Percentiles rank a stretch among this genome's conserved stretches.
These are phyloP conservation scores for Venturia carpophila DNA, from an alignment of 2,329 filamentous ascomycete species.

Conservation along the genomic window DNA sequence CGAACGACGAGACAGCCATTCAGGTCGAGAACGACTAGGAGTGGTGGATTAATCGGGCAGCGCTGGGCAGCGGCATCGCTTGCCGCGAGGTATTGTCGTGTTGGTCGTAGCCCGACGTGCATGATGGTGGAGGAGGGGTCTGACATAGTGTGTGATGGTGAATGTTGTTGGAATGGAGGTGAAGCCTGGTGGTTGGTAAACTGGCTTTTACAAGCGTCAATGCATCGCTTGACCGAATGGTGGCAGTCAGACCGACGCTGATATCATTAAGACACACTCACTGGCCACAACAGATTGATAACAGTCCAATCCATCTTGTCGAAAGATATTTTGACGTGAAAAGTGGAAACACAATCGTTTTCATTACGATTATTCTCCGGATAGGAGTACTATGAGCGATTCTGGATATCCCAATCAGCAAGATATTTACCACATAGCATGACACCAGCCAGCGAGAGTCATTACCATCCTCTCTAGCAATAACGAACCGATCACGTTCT, in stretches of 20 bases:
- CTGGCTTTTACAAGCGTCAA: not conserved
- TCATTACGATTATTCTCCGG: too few relatives aligned
- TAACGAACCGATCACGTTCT: not conserved
- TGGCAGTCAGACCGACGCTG: not conserved
- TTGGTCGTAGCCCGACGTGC: not conserved
- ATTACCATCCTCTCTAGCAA: not conserved
- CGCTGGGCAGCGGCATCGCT: not conserved
- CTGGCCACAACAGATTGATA: not conserved
- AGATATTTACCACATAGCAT: too few relatives aligned
- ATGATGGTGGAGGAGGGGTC: not conserved
- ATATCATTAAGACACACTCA: not conserved
- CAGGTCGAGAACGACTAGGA: slow-evolving; percentile 16
- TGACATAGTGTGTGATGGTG: not conserved
- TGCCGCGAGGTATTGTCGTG: not conserved
- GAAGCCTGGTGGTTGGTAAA: not conserved
- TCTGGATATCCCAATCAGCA: too few relatives aligned
- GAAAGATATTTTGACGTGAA: not conserved
- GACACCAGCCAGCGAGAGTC: too few relatives aligned
- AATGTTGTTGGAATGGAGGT: not conserved
- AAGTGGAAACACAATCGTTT: not conserved
- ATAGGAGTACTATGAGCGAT: too few relatives aligned
- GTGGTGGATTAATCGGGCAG: not conserved
- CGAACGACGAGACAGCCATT: slow-evolving; percentile 17
- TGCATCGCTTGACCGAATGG: not conserved
- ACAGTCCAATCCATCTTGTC: not conserved